Evolutionary conservation across 164 flowering plant species (phyloP), one percentile per base, ranked within the genome.

Genomic region (Euptelea pleiosperma): DNA sequence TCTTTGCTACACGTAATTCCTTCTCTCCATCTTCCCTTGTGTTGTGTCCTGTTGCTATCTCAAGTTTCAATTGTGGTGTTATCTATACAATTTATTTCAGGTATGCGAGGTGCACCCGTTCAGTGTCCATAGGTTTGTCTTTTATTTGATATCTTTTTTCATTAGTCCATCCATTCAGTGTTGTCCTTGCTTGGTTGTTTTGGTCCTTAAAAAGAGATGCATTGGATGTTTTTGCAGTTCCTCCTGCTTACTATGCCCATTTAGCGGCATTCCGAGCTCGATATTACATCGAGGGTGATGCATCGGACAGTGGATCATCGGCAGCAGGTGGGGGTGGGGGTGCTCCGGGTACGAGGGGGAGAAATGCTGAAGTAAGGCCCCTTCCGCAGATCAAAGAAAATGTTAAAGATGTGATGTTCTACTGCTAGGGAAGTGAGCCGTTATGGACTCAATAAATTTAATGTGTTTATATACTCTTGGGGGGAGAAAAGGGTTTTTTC

Each of bases 241-340:
- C 98, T 11, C 96, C 98, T 3, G 95, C 85, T 0, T 89, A 85
- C 44, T 91, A 91, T 68, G 96, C 96, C 0, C 95, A 91, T 62
- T 46, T 85, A 4, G 86, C 84, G 0, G 96, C 98, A 0, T 83
- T 80, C 16, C 74, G 95, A 0, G 96, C 95, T 0, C 78, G 92
- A 0, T 75, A 76, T 10, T 89, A 91, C 41, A 66, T 80, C 1
- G 92, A 85, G 30, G 76, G 70, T 3, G 85, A 84, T 0, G 0
- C 14, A 0, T 77, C 83, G 0, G 91, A 81, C 2, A 36, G 63
- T 28, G 85, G 69, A 0, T 69, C 86, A 2, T 21, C 65, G 1
- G 25, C 25, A 9, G 64, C 51, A 2, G 63, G 66, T 26, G 68
- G 62, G 1, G 63, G 72, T 15, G 44, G 68, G 41, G n/a, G n/a